These are phyloP conservation scores for Cercospora brassicicola DNA, from an alignment of 2,329 filamentous ascomycete species.

Conservation along the genomic window DNA sequence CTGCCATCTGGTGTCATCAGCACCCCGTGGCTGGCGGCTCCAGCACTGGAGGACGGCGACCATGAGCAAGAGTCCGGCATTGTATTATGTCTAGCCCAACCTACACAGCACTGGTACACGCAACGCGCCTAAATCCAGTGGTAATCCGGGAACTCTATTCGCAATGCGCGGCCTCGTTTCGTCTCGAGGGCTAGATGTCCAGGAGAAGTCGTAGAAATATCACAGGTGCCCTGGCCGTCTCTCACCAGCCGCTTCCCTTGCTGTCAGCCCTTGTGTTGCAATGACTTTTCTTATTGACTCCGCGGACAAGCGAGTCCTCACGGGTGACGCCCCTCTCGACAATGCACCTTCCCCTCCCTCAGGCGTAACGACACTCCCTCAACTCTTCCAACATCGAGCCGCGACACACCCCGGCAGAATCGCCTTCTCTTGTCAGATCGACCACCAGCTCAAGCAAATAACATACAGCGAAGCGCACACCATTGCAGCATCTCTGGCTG, in stretches of 20 bases:
- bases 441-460: constrained; percentile 18
- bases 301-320: constrained; percentile 15
- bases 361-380: constrained; percentile 25
- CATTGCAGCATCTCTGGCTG: constrained; percentile 22
- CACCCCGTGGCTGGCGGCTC: too few relatives aligned
- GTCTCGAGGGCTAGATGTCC: neutral
- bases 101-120: neutral
- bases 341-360: constrained; percentile 21
- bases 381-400: constrained; percentile 24
- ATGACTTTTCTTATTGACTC: neutral
- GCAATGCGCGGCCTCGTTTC: neutral
- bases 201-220: neutral
- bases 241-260: neutral
- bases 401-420: constrained; percentile 16
- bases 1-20: neutral
- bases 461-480: constrained; percentile 26
- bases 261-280: neutral
- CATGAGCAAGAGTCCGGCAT: too few relatives aligned
- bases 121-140: neutral
- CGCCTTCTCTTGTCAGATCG: constrained; percentile 26
- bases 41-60: too few relatives aligned
- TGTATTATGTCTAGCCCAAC: neutral
- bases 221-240: neutral
- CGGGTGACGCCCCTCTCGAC: constrained; percentile 20
- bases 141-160: neutral